Evolutionary conservation across 192 early-diverging fungal species (phyloP).

Genomic region (Linnemannia exigua): DNA sequence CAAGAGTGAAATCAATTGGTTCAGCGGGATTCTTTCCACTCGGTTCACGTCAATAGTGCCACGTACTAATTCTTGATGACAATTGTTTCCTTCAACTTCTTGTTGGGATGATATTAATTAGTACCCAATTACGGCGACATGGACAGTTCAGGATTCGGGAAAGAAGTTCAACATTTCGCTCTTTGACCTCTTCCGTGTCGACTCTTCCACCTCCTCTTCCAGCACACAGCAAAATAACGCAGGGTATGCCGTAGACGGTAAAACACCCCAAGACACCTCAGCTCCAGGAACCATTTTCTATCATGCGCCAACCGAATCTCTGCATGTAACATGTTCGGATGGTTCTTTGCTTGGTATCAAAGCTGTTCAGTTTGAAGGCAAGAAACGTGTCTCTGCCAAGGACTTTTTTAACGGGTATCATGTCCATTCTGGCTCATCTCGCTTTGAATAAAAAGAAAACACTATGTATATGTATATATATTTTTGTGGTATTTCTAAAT

Average conservation of each 20-base stretch:
- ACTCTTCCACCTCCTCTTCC: neutral
- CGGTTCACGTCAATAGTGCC: neutral
- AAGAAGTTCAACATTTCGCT: constrained; percentile 56
- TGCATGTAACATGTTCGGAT: constrained; percentile 70
- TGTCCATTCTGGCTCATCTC: constrained; percentile 40
- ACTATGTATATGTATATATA: too few relatives aligned
- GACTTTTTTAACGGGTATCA: constrained; percentile 85
- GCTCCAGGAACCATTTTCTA: constrained; percentile 43
- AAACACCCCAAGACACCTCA: neutral
- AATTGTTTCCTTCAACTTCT: constrained; percentile 17
- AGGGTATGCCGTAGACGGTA: constrained; percentile 20
- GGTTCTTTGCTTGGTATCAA: constrained; percentile 62
- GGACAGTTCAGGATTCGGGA: constrained; percentile 60
- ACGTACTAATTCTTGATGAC: constrained; percentile 3
- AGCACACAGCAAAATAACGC: neutral
- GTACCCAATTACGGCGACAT: constrained; percentile 68
- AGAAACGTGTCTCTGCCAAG: constrained; percentile 63
- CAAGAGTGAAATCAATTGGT: neutral
- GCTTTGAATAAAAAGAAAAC: constrained; percentile 28
- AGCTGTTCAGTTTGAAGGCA: constrained; percentile 72
- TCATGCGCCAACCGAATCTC: constrained; percentile 23
- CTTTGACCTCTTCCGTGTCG: constrained; percentile 33
- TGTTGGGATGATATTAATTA: too few relatives aligned
- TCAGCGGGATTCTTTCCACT: neutral
- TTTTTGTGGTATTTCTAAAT: too few relatives aligned